A percentile compares a stretch with the other conserved stretches of the same genome.
These are phyloP conservation scores for Coemansia sp. DNA, from an alignment of 371 early-diverging fungal genomes.

Conservation along the genomic window DNA sequence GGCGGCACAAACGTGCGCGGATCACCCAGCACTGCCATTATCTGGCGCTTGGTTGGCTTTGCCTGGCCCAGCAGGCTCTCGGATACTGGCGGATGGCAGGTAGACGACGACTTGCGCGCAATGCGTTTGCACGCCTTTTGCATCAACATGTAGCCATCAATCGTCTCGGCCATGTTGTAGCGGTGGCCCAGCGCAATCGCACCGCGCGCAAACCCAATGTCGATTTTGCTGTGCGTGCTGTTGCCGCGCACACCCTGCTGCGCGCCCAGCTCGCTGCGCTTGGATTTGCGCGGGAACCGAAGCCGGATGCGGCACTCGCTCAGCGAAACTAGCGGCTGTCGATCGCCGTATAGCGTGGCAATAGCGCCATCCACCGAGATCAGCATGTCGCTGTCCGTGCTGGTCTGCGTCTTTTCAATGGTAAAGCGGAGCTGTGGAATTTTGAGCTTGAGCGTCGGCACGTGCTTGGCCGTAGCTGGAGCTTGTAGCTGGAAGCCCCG, in stretches of 20 bases:
- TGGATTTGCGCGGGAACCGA: constrained; percentile 30
- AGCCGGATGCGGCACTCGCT: constrained; percentile 23
- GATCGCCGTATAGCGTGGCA: constrained; percentile 40
- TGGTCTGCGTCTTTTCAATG: constrained; percentile 14
- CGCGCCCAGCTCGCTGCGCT: constrained; percentile 29
- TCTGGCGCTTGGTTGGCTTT: constrained; percentile 22
- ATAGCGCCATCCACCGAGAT: constrained; percentile 29
- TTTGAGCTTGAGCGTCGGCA: constrained; percentile 38
- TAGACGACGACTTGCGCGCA: constrained; percentile 36
- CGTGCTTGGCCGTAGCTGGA: background rate
- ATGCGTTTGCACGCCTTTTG: constrained; percentile 51
- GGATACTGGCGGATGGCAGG: constrained; percentile 36
- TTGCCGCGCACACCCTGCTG: constrained; percentile 45
- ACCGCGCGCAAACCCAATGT: constrained; percentile 41
- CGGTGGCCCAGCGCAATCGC: constrained; percentile 43
- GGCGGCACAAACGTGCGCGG: constrained; percentile 42
- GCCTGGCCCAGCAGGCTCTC: constrained; percentile 11
- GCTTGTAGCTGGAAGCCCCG: constrained; percentile 6
- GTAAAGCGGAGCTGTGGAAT: constrained; percentile 27
- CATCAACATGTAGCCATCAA: constrained; percentile 44
- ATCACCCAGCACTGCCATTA: constrained; percentile 34
- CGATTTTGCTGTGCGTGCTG: constrained; percentile 36
- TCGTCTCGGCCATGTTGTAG: constrained; percentile 50
- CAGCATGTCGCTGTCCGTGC: constrained; percentile 24
- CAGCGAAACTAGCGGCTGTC: constrained; percentile 38